phyloP scores from a whole-genome alignment of 192 early-diverging fungal species.

The Jimgerdemannia flammicorona region DNA sequence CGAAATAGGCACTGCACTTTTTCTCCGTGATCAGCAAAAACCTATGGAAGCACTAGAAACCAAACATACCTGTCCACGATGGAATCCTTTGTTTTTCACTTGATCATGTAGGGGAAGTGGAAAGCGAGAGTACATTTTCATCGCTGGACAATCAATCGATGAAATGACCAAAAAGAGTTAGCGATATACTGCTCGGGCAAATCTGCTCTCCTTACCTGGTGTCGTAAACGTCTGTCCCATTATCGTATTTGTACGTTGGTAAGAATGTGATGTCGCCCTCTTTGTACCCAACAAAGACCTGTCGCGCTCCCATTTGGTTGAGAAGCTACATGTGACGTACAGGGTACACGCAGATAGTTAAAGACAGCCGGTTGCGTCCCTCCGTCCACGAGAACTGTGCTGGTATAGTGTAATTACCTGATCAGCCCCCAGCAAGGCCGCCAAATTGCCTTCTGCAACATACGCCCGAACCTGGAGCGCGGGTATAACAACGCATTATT shows the following conservation, averaged over 20 bases:
- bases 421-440: constrained; percentile 50
- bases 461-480: constrained; percentile 34
- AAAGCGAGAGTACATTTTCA: neutral
- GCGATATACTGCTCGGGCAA: constrained; percentile 18
- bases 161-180: constrained; percentile 8
- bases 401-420: constrained; percentile 38
- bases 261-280: constrained; percentile 72
- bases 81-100: constrained; percentile 63
- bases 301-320: constrained; percentile 51
- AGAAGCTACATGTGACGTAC: constrained; percentile 24
- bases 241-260: constrained; percentile 85
- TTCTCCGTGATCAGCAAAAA: neutral
- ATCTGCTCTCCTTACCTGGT: constrained; percentile 48
- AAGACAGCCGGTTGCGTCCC: too few species aligned
- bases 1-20: too few species aligned
- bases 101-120: neutral
- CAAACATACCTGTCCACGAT: constrained; percentile 47
- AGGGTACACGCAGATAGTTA: neutral
- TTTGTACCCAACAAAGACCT: constrained; percentile 72
- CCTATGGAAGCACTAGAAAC: neutral
- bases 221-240: constrained; percentile 65
- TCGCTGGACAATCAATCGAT: neutral
- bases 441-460: constrained; percentile 38
- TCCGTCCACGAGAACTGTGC: too few species aligned
- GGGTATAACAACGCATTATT: neutral